Conservation (phyloP, 2,329 filamentous ascomycete genomes). For the Diaporthe humulicola region DNA sequence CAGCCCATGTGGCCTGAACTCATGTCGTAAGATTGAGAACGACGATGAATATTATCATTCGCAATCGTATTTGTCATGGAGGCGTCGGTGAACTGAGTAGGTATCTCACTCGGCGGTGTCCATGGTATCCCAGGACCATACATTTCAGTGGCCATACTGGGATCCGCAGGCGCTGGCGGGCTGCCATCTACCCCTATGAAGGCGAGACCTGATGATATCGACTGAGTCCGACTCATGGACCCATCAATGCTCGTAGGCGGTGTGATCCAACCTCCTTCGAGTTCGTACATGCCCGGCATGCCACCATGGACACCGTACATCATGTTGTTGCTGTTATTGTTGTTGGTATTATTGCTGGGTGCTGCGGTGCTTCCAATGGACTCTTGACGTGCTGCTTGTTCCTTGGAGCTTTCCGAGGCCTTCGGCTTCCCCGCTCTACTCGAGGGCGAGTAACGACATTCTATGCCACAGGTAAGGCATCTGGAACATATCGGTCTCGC, state of each 20-base stretch:
- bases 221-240: conserved; percentile 50
- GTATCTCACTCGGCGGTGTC: conserved; percentile 54
- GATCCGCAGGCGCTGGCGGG: conserved; percentile 41
- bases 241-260: conserved; percentile 53
- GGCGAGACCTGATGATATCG: conserved; percentile 50
- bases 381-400: conserved; percentile 40
- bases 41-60: conserved; percentile 44
- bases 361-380: conserved; percentile 44
- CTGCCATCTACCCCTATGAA: conserved; percentile 42
- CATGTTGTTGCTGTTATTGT: conserved; percentile 48
- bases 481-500: conserved; percentile 65
- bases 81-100: conserved; percentile 50
- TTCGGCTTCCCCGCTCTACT: conserved; percentile 64
- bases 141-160: conserved; percentile 46
- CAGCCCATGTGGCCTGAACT: conserved; percentile 48
- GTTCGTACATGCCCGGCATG: conserved; percentile 51
- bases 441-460: conserved; percentile 67
- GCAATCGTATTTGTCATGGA: conserved; percentile 48
- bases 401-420: conserved; percentile 50
- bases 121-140: conserved; percentile 55
- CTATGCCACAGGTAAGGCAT: conserved; percentile 62
- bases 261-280: conserved; percentile 55
- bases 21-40: conserved; percentile 55
- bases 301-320: conserved; percentile 47
- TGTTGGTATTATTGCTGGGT: conserved; percentile 43